A percentile compares a stretch with the other conserved stretches of the same genome.
These are phyloP conservation scores for Fusarium algeriense DNA, from an alignment of 2,329 filamentous ascomycete genomes.

Conservation along the genomic window DNA sequence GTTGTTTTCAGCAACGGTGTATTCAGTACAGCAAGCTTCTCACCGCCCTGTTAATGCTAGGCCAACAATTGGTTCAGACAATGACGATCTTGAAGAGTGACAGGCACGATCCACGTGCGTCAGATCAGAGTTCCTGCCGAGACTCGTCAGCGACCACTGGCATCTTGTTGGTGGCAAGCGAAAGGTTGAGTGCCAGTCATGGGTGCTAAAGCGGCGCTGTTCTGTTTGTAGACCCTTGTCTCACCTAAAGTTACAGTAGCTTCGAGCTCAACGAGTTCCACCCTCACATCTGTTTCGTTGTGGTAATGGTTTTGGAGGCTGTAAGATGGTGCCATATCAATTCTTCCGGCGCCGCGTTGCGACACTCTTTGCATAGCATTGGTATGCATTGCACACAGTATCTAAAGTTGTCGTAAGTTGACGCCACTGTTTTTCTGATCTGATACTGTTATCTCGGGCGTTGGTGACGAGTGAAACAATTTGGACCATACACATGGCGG, in stretches of 20 bases:
- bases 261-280: conserved; percentile 44
- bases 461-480: conserved; percentile 15
- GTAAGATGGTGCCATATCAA: conserved; percentile 31
- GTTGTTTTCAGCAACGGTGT: conserved; percentile 5
- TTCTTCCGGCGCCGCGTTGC: conserved; percentile 19
- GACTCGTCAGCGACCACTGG: conserved; percentile 30
- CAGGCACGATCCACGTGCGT: conserved; percentile 40
- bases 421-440: conserved; percentile 29
- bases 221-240: conserved; percentile 26
- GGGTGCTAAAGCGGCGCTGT: conserved; percentile 24
- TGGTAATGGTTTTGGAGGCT: conserved; percentile 13
- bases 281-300: conserved; percentile 7
- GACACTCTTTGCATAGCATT: conserved; percentile 5
- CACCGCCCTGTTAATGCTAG: conserved; percentile 33
- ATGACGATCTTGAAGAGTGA: conserved; percentile 34
- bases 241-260: conserved; percentile 11
- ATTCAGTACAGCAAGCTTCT: conserved; percentile 20
- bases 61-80: conserved; percentile 25
- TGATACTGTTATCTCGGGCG: conserved; percentile 24
- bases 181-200: conserved; percentile 20
- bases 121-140: conserved; percentile 38
- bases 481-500: conserved; percentile 18
- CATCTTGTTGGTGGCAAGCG: conserved; percentile 15
- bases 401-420: conserved; percentile 3
- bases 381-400: conserved; percentile 1